Conservation (phyloP, 1,284 basidiomycete species). For the Ustilago lituana region DNA sequence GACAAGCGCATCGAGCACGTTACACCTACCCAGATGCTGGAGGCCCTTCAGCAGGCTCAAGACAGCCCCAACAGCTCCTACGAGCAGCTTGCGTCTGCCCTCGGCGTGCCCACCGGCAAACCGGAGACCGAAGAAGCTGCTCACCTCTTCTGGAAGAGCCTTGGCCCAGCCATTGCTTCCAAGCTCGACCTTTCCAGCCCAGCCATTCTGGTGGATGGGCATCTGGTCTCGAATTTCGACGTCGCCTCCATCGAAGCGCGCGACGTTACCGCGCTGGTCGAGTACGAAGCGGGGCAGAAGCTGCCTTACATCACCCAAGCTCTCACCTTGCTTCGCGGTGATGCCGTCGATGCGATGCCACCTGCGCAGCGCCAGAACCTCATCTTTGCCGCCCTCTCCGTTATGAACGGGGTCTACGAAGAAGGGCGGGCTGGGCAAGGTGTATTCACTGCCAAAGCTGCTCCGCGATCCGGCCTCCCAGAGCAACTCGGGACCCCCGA, state of each 20-base stretch:
- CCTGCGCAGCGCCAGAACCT: conserved; percentile 28
- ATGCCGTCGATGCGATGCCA: conserved; percentile 16
- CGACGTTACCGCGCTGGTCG: conserved; percentile 42
- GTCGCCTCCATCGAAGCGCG: conserved; percentile 14
- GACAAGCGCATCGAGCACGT: conserved; percentile 5
- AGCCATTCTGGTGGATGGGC: conserved; percentile 47
- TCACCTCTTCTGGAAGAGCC: conserved; percentile 15
- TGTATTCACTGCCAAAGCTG: conserved; percentile 17
- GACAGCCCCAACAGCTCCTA: not conserved
- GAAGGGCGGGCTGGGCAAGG: conserved; percentile 19
- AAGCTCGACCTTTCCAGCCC: conserved; percentile 6
- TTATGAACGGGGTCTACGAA: conserved; percentile 44
- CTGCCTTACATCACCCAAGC: conserved; percentile 36
- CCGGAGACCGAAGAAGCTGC: not conserved
- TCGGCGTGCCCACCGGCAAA: not conserved
- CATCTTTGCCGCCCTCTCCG: conserved; percentile 38
- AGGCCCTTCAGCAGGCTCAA: conserved; percentile 7
- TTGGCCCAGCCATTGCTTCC: conserved; percentile 6
- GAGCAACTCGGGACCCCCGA: conserved; percentile 27
- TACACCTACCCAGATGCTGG: conserved; percentile 9
- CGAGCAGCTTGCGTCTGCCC: conserved; percentile 4
- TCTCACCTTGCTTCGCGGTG: conserved; percentile 12
- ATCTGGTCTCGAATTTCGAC: conserved; percentile 23
- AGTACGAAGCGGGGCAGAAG: conserved; percentile 44
- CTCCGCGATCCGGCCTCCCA: conserved; percentile 25